Base-by-base conservation (phyloP, 306 rosid genomes). In the Ochetophila trinervis region DNA sequence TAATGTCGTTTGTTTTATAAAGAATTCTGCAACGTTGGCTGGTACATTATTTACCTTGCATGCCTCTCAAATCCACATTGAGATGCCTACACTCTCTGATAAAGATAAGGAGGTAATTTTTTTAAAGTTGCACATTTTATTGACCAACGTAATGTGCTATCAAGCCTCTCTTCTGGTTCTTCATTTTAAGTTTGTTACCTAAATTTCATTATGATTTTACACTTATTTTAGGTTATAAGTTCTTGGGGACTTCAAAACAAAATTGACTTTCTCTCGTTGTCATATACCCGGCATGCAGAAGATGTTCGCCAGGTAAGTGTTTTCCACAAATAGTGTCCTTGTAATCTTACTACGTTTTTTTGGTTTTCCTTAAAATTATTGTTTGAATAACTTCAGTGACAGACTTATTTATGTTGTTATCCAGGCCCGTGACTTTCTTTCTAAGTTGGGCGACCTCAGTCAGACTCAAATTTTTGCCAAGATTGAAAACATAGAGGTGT, bases 41-140 rank as follows among this genome's bases (percentile, higher is more conserved):
- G 99, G 99, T 50, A 40, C 97, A 44, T 79, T 90, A 73, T 94
- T 94, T 83, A 94, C 99, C 72, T 71, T 94, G 84, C 99, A 94
- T 56, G 97, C 80, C 34, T 94, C 95, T 71, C 97, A 94, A 83
- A 63, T 87, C 76, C 99, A 55, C 58, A 94, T 94, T 36, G 86
- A 88, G 36, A 51, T 94, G 82, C 99, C 99, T 67, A 94, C 99
- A 50, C 99, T 94, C 57, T 70, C 97, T 51, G 92, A 86, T 61
- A 73, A 66, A 76, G 99, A 94, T 78, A 84, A 86, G 89, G 89
- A 94, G 94, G 98, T 79, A 63, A 53, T 22, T 57, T 50, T 52
- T 23, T 62, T 62, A 2, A 20, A 22, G 23, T 19, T 44, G 10
- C 13, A 40, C 23, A 40, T 11, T 45, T 63, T 47, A 18, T 6